Evolutionary conservation across 2,329 filamentous ascomycete species (phyloP).

Genomic region (Phialophora verrucosa): DNA sequence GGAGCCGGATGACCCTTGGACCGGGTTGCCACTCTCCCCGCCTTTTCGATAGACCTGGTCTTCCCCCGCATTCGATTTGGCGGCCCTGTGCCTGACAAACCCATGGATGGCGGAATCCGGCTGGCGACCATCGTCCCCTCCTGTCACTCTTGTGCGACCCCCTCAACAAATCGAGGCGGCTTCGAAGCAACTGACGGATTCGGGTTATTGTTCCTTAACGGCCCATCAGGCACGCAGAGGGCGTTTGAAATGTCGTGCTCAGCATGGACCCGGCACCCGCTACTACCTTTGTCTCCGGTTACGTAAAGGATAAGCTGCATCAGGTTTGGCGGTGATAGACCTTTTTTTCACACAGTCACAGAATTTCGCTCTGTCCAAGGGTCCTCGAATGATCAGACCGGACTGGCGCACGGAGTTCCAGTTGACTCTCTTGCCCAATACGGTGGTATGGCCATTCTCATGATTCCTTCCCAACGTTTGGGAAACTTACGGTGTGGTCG

Average conservation of each 20-base stretch:
- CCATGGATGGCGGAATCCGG: slow-evolving; percentile 20
- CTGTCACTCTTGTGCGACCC: slow-evolving; percentile 19
- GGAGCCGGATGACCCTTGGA: slow-evolving; percentile 1
- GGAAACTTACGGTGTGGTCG: slow-evolving; percentile 15
- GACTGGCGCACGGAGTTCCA: slow-evolving; percentile 32
- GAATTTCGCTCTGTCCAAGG: slow-evolving; percentile 35
- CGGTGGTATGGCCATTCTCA: slow-evolving; percentile 17
- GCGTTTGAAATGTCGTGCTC: slow-evolving; percentile 27
- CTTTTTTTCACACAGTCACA: slow-evolving; percentile 27
- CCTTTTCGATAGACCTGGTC: slow-evolving; percentile 19
- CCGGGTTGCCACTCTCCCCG: slow-evolving; percentile 19
- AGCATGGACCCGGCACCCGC: slow-evolving; percentile 40
- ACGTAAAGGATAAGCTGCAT: slow-evolving; percentile 49
- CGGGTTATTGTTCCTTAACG: slow-evolving; percentile 16
- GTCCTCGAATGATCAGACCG: slow-evolving; percentile 35
- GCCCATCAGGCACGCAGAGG: slow-evolving; percentile 10
- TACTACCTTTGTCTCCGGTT: slow-evolving; percentile 44
- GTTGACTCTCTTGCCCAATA: slow-evolving; percentile 29
- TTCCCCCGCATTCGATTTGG: slow-evolving; percentile 31
- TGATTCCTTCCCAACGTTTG: slow-evolving; percentile 13
- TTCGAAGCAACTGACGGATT: slow-evolving; percentile 22
- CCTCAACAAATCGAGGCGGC: slow-evolving; percentile 17
- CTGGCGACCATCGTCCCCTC: slow-evolving; percentile 17
- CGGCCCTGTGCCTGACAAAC: slow-evolving; percentile 12
- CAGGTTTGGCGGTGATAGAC: slow-evolving; percentile 34